A percentile compares a stretch with the other conserved stretches of the same genome.
phyloP scores from a whole-genome alignment of 208 protist species.

The Wallacemonas rigidus region DNA sequence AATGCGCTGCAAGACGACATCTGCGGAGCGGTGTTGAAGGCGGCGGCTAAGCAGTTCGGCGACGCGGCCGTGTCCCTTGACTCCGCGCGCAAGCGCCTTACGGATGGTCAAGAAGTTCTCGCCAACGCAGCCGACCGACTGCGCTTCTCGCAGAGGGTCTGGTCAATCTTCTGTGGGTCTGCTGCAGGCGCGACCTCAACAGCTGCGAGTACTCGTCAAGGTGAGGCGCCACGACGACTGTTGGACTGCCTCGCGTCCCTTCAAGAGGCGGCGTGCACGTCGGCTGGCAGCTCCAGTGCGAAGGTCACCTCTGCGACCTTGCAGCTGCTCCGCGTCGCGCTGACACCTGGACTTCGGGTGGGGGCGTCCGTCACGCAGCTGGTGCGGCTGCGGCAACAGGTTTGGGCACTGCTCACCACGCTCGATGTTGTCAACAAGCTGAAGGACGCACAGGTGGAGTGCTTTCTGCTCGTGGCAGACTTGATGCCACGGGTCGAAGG shows the following conservation, averaged over 20 bases:
- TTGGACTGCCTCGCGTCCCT: not conserved
- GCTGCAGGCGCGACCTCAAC: not conserved
- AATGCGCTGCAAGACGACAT: not conserved
- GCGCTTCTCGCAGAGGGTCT: not conserved
- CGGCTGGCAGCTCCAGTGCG: slow-evolving; percentile 3
- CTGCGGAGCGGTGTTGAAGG: not conserved
- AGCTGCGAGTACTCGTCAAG: not conserved
- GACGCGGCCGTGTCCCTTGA: slow-evolving; percentile 1
- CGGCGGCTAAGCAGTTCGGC: slow-evolving; percentile 1
- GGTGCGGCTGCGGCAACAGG: slow-evolving; percentile 4
- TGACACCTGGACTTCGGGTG: slow-evolving; percentile 16
- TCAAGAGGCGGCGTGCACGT: slow-evolving; percentile 12
- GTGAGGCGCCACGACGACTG: not conserved
- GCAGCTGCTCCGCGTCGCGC: slow-evolving; percentile 10
- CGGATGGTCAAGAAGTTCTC: slow-evolving; percentile 5
- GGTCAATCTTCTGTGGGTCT: not conserved
- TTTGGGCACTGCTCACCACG: slow-evolving; percentile 21
- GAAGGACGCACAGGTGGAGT: slow-evolving; percentile 34
- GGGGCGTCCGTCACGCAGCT: slow-evolving; percentile 17
- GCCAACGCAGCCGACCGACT: not conserved
- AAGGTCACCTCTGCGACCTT: slow-evolving; percentile 3
- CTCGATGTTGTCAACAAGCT: slow-evolving; percentile 27
- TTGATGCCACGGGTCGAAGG: slow-evolving; percentile 11
- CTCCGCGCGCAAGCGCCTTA: not conserved
- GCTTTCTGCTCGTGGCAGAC: slow-evolving; percentile 29